Evolutionary conservation across 768 basidiomycete genomes (phyloP), one percentile per base, ranked within the genome.

Genomic region (Coprinellus micaceus): DNA sequence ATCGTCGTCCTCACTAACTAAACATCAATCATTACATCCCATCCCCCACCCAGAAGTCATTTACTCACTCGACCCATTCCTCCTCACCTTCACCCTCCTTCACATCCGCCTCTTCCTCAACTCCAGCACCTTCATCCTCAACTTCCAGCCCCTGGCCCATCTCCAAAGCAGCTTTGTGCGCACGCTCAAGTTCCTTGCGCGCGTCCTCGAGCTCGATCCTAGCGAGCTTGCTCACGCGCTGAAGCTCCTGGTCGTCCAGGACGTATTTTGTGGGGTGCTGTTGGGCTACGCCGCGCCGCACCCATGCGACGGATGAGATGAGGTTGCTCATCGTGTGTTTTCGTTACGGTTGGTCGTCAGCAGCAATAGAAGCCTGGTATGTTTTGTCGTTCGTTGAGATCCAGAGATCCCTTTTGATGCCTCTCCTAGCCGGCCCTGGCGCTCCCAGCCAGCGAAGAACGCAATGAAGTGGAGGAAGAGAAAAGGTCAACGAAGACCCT

Each of bases 201-300:
- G 94, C 94, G 76, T 94, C 93, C 60, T 96, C 94, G 28, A 96
- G 82, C 66, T 94, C 89, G 56, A 94, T 89, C 52, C 84, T 75
- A 13, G 94, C 93, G 24, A 99, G 80, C 21, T 86, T 79, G 61
- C 92, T 93, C 49, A 98, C 91, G 24, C 97, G 84, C 66, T 89
- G 84, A 12, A 98, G 78, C 71, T 99, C 97, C 51, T 82, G 74
- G 65, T 95, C 91, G 65, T 97, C 93, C 28, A 98, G 84, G 51
- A 89, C 80, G 70, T 98, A 98, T 75, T 90, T 93, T 66, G 76
- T 72, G 1, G 97, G 96, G 61, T 94, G 81, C 45, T 78, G 79
- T 2, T 78, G 75, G 2, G 95, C 77, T 17, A 85, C 82, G 9
- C 97, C 95, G 52, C 89, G 81, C 60, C 84, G 84, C 25, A 97